Evolutionary conservation across 179 eudicot genomes (phyloP), one percentile per base, ranked within the genome.

Genomic region (Camellia oleifera): DNA sequence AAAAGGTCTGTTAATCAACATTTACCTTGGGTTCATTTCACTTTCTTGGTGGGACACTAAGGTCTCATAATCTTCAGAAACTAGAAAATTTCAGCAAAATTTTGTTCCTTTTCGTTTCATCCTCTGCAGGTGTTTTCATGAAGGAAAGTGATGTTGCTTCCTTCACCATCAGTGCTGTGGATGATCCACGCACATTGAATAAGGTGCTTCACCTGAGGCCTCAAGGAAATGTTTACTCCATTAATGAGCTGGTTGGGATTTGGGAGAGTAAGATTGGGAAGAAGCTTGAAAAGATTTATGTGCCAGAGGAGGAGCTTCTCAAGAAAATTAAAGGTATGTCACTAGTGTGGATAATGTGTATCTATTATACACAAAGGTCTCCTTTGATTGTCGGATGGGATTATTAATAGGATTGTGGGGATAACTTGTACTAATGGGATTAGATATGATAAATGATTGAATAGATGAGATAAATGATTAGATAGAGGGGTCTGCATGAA

Each of bases 161-260:
- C 69, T 95, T 90, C 82, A 92, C 99, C 32, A 91, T 95, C 66
- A 84, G 86, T 73, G 84, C 94, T 1, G 88, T 94, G 72, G 98
- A 95, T 85, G 99, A 95, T 86, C 96, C 94, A 72, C 90, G 88
- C 4, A 91, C 99, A 73, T 76, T 92, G 84, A 94, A 92, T 81
- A 94, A 94, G 85, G 82, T 79, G 0, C 69, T 95, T 80, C 87
- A 95, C 83, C 71, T 95, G 82, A 91, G 98, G 84, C 99, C 98
- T 17, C 86, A 82, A 4, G 97, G 94, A 65, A 94, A 94, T 79
- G 86, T 90, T 52, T 88, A 75, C 80, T 89, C 96, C 82, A 80
- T 94, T 89, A 92, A 88, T 78, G 95, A 94, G 82, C 87, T 95
- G 74, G 88, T 88, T 75, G 84, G 81, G 45, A 54, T 88, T 61